Base-by-base conservation (phyloP, 2,329 filamentous ascomycete genomes). In the Colletotrichum acutatum region DNA sequence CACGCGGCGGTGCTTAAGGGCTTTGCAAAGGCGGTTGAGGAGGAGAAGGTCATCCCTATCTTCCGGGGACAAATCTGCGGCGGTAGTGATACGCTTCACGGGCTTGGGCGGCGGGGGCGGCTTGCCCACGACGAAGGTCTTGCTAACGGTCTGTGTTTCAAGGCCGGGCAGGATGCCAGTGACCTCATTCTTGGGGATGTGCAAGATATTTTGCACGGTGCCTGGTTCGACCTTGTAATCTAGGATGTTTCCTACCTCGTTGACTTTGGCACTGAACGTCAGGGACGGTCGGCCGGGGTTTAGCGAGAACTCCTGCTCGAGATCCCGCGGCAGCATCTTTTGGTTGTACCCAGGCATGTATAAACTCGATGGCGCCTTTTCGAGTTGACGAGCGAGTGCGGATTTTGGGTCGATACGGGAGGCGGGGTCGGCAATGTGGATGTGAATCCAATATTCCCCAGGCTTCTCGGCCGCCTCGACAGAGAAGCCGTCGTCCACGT, bases 401-500 rank as follows among this genome's bases (percentile, higher is more conserved):
- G 90, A 90, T 26, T 89, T 84, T 22, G 90, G 89, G 24, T 83
- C 77, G 74, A 97, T 90, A 71, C 90, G 89, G 5, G 94, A 93
- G 2, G 92, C 92, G 9, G 94, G 94, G 78, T 97, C 94, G 16
- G 94, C 94, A 54, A 93, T 88, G 79, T 97, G 94, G 37, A 95
- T 83, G 78, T 95, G 93, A 34, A 96, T 84, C 94, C 94, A 97
- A 77, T 89, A 90, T 75, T 93, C 86, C 63, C 86, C 79, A 24
- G 86, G 74, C 22, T 81, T 83, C 4, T 85, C 82, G 1, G 91
- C 88, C 58, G 82, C 80, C 78, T 95, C 91, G 8, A 97, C 78
- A 0, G 94, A 96, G 9, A 97, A 83, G 1, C 92, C 94, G 78
- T 97, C 94, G 76, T 97, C 94, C 71, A 97, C 93, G 76, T 96